These are phyloP conservation scores for Backusella sp. DNA, from an alignment of 192 early-diverging fungal species.

Conservation along the genomic window DNA sequence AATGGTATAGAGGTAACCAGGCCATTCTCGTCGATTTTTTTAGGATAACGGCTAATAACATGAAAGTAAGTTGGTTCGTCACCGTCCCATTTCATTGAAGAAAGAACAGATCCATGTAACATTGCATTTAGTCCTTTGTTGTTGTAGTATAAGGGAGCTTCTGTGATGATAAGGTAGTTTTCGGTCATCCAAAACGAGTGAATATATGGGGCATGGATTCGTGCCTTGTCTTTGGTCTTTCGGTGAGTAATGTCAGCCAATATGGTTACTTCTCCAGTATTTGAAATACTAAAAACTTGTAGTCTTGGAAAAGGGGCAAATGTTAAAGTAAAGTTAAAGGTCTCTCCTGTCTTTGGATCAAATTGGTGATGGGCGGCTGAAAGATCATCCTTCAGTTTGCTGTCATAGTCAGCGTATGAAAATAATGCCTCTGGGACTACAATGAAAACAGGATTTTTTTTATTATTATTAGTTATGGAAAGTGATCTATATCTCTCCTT, in stretches of 20 bases:
- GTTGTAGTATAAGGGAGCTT: conserved; percentile 45
- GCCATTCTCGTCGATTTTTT: background rate
- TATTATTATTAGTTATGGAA: background rate
- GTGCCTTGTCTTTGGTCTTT: background rate
- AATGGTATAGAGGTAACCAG: conserved; percentile 3
- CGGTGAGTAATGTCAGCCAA: conserved; percentile 20
- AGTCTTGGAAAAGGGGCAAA: conserved; percentile 7
- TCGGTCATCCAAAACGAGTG: conserved; percentile 57
- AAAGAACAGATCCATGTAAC: background rate
- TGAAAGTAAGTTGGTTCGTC: conserved; percentile 11
- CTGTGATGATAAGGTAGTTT: conserved; percentile 54
- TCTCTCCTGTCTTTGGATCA: conserved; percentile 23
- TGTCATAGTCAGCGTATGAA: background rate
- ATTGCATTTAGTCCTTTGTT: background rate
- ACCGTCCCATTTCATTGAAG: conserved; percentile 3
- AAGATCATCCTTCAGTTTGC: background rate
- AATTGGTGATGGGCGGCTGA: conserved; percentile 33
- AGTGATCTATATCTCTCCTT: background rate
- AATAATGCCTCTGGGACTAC: background rate
- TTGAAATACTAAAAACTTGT: conserved; percentile 13
- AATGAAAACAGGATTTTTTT: background rate
- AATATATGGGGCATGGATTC: conserved; percentile 41
- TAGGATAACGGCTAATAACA: background rate
- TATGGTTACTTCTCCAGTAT: conserved; percentile 9
- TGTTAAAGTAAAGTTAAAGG: conserved; percentile 15